These are phyloP conservation scores for Clitoria ternatea DNA, from an alignment of 306 rosid species.

Conservation along the genomic window DNA sequence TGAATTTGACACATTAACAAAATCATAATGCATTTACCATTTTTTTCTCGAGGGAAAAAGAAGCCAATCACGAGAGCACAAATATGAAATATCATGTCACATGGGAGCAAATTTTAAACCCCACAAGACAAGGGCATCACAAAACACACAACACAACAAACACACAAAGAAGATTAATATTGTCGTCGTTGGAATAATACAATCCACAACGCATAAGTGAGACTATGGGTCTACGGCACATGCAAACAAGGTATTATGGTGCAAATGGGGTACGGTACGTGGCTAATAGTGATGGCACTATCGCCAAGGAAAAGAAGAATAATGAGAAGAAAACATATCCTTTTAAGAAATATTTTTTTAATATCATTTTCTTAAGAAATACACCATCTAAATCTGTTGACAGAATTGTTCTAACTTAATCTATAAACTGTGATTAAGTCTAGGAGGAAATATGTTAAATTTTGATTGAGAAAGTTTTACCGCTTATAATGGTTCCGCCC, in stretches of 20 bases:
- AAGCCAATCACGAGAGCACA: neutral
- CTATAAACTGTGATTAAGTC: too few species aligned
- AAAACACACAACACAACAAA: constrained; percentile 2
- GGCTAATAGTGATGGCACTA: too few species aligned
- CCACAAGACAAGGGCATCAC: constrained; percentile 26
- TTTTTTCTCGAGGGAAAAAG: neutral
- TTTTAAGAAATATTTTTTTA: too few species aligned
- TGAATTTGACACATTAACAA: neutral
- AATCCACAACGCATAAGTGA: neutral
- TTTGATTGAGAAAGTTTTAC: too few species aligned
- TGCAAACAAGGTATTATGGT: constrained; percentile 14
- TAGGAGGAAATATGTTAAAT: too few species aligned
- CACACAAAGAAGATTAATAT: constrained; percentile 12
- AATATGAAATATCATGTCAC: constrained; percentile 16
- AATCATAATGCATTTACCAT: neutral
- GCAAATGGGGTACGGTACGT: neutral
- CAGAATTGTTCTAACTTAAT: too few species aligned
- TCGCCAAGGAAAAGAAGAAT: neutral
- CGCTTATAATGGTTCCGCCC: too few species aligned
- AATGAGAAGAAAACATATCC: too few species aligned
- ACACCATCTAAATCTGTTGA: too few species aligned
- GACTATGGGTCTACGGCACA: constrained; percentile 21
- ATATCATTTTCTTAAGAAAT: too few species aligned
- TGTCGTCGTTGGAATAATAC: constrained; percentile 9
- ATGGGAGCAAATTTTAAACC: constrained; percentile 24